Conservation (phyloP, 2,329 filamentous ascomycete genomes). For the Epichloe coenophiala region DNA sequence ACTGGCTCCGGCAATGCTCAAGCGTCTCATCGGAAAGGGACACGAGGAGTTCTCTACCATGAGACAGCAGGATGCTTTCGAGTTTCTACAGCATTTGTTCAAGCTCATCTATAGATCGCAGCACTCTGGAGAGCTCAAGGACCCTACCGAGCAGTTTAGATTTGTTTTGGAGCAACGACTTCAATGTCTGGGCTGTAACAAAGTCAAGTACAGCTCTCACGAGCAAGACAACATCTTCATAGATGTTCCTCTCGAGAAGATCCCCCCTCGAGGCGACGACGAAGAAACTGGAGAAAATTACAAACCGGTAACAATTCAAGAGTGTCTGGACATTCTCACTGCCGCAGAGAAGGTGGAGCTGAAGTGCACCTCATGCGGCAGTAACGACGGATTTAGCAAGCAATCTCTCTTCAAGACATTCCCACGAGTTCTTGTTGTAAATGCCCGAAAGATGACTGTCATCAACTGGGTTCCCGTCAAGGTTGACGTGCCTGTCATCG, state of each 20-base stretch:
- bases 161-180: conserved; percentile 85
- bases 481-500: conserved; percentile 84
- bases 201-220: conserved; percentile 74
- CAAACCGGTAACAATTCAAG: conserved; percentile 53
- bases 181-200: conserved; percentile 78
- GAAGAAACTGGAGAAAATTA: conserved; percentile 28
- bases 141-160: conserved; percentile 72
- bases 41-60: conserved; percentile 95
- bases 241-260: conserved; percentile 58
- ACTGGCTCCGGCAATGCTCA: conserved; percentile 84
- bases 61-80: conserved; percentile 94
- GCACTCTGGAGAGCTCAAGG: conserved; percentile 46
- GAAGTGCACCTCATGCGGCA: conserved; percentile 67
- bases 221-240: conserved; percentile 94
- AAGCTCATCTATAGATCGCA: conserved; percentile 77
- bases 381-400: conserved; percentile 73
- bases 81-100: conserved; percentile 81
- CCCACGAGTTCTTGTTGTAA: conserved; percentile 71
- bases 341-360: conserved; percentile 70
- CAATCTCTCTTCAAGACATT: conserved; percentile 86
- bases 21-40: conserved; percentile 80
- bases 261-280: conserved; percentile 32
- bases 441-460: conserved; percentile 80
- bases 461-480: conserved; percentile 98
- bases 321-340: conserved; percentile 84